Evolutionary conservation across 2,329 filamentous ascomycete genomes (phyloP).

Genomic region (Xylaria sp.): DNA sequence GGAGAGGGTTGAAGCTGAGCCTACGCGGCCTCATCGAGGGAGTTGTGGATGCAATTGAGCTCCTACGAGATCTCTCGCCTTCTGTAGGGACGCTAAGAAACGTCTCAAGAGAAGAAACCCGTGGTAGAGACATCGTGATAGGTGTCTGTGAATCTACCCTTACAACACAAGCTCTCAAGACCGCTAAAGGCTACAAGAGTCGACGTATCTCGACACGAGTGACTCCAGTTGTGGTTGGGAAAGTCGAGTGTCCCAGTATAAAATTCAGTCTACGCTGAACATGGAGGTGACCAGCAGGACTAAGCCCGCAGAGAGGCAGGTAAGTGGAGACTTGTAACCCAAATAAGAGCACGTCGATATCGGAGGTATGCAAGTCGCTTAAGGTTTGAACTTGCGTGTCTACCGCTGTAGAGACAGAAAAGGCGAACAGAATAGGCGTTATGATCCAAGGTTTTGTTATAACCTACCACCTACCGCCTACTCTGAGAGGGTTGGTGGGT

Average conservation of each 20-base stretch:
- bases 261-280: not conserved
- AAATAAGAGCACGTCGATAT: not conserved
- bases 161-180: not conserved
- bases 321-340: constrained; percentile 7
- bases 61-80: constrained; percentile 53
- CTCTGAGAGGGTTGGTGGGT: constrained; percentile 12
- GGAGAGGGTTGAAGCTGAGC: constrained; percentile 65
- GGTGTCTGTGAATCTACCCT: not conserved
- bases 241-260: not conserved
- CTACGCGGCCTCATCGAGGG: constrained; percentile 61
- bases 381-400: not conserved
- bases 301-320: constrained; percentile 1
- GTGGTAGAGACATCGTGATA: constrained; percentile 61
- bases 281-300: constrained; percentile 11
- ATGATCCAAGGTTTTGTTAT: not conserved
- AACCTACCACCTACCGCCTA: not conserved
- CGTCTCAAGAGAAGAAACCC: constrained; percentile 64
- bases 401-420: not conserved
- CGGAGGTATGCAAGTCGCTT: not conserved
- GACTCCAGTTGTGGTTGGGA: not conserved
- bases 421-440: not conserved
- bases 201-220: constrained; percentile 6
- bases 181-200: not conserved
- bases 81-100: constrained; percentile 56
- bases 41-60: constrained; percentile 49